Base-by-base conservation (phyloP, 371 early-diverging fungal genomes). In the Umbelopsis sp. region DNA sequence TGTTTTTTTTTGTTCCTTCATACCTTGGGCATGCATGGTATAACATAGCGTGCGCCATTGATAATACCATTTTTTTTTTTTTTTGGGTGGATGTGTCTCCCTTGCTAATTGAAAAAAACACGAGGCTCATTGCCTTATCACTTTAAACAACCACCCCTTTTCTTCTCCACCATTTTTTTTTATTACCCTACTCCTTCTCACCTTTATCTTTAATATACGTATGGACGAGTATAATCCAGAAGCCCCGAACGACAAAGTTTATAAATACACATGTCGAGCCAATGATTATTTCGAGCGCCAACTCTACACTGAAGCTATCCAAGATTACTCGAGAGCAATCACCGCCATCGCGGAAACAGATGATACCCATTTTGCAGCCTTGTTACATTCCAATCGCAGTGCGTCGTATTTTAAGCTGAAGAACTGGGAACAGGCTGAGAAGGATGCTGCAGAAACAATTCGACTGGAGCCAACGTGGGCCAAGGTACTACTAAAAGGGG, bases 331-430 rank as follows among this genome's bases (percentile, higher is more conserved):
- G 50, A 88, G 85, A 72, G 88, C 83, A 2, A 70, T 91, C 45
- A 72, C 84, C 44, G 67, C 73, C 29, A 67, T 83, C 41, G 37
- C 46, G n/a, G 76, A 81, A 51, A 68, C 73, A 18, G 72, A 69
- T n/a, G 71, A 71, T 25, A 69, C 70, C 9, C 72, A 66, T 66
- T 72, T 72, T n/a, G 70, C 72, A 41, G 89, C 89, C 10, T 72
- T 89, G 22, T 76, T 94, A 22, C 75, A 86, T 71, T 87, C 90
- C 50, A 95, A 93, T 77, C 80, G 95, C 24, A 85, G 91, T 45
- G 90, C 92, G 6, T 77, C 86, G 37, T 80, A 82, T 29, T 83
- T 80, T 63, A 72, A 80, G 25, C 69, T 82, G 63, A 69, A 75
- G n/a, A 75, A 84, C 35, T 74, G 69, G 46, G 74, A 83, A n/a